These are phyloP conservation scores for Chaetomium sp. DNA, from an alignment of 2,329 filamentous ascomycete genomes.

Conservation along the genomic window DNA sequence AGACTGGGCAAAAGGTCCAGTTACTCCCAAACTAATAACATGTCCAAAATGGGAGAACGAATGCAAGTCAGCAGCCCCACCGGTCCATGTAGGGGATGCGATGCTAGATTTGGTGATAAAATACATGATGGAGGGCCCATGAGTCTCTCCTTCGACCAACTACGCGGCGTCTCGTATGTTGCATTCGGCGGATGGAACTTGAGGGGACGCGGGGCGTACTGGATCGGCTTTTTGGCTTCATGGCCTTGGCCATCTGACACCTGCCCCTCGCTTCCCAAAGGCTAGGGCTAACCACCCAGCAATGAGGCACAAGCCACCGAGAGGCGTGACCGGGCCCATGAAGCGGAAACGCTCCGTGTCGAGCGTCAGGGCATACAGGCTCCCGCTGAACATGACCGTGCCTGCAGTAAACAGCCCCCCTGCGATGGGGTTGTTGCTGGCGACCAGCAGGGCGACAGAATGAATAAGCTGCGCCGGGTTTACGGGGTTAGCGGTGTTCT, in stretches of 20 bases:
- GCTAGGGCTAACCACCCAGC: conserved; percentile 51
- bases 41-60: no score
- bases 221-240: background rate
- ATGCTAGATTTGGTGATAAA: no score
- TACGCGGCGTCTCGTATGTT: no score
- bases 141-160: no score
- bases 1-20: no score
- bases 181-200: no score
- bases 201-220: no score
- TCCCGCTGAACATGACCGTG: conserved; percentile 62
- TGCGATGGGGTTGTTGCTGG: conserved; percentile 51
- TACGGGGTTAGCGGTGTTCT: background rate
- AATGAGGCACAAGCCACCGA: conserved; percentile 59
- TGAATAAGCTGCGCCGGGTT: conserved; percentile 48
- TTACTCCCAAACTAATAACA: no score
- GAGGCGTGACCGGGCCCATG: conserved; percentile 58
- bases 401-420: conserved; percentile 55
- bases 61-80: no score
- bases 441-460: conserved; percentile 52
- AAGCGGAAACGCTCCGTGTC: conserved; percentile 53
- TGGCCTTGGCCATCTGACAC: conserved; percentile 16
- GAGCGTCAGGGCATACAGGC: conserved; percentile 58
- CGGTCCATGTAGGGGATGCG: no score
- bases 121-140: no score
- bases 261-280: conserved; percentile 19